Evolutionary conservation across 2,329 filamentous ascomycete species (phyloP), one percentile per base, ranked within the genome.

Genomic region (Clarireedia hainanense): DNA sequence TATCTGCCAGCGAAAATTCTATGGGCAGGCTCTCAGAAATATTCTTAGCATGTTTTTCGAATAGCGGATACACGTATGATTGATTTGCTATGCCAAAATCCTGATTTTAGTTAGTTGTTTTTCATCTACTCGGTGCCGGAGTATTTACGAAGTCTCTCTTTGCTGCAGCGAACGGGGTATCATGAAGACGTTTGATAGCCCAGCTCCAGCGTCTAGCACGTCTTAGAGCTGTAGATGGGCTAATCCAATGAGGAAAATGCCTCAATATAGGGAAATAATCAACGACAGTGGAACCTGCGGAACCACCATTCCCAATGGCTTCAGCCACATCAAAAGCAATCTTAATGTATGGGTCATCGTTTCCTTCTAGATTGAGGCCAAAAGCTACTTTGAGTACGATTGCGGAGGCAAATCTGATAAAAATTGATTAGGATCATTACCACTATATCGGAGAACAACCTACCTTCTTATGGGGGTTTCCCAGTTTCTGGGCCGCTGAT

Each of bases 321-420:
- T 63, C 58, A 6, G 56, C 55, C 9, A 65, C 67, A 50, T 68
- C 65, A 47, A 61, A 58, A 12, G 72, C 72, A 57, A 73, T 68
- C 52, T 74, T 65, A 34, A 77, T 69, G 55, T 72, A 74, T 1
- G 71, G 70, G 59, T 75, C 72, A 20, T 66, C 48, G 36, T 74
- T 67, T 20, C 64, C 62, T 4, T 69, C 56, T 17, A 76, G 68
- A 3, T 61, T 64, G 47, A 76, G 69, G 6, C 75, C 75, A 58
- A 75, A 76, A 1, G 73, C 73, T 12, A 76, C 74, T 4, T 69
- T 64, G 14, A 76, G 62, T 0, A 76, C 72, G 23, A 76, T 64
- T 5, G 73, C 74, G 0, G 71, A 71, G 6, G 73, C 66, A 42
- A 74, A 75, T 1, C 71, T 69, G 7, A 20, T 20, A 20, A 20